Evolutionary conservation across 768 basidiomycete species (phyloP), one percentile per base, ranked within the genome.

Genomic region (Tylopilus sp.): DNA sequence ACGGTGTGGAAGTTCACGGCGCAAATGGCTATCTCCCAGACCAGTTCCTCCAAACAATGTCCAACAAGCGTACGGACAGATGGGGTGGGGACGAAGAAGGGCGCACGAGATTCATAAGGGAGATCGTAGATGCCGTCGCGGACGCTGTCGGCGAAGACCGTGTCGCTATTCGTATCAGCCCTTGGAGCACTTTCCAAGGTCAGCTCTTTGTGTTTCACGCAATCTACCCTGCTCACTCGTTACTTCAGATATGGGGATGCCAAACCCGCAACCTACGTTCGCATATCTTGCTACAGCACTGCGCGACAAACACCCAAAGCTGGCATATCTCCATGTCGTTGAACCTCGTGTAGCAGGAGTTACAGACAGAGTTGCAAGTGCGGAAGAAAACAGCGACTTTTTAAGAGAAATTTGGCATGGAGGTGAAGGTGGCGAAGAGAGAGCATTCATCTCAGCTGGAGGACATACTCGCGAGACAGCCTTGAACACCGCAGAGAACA

Each of bases 291-390:
- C 78, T 26, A 45, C 67, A 2, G 48, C 73, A 38, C 51, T 85
- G 13, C 60, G 57, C 13, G 51, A 60, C 38, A 65, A 69, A 18
- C 57, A 58, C 22, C 53, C 57, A 11, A 51, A 63, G 8, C 58
- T 79, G 12, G 78, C 79, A 0, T 85, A 83, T 62, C 53, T 84
- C 3, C 81, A 83, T 18, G n/a, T 7, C 13, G n/a, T 17, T 17
- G 39, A 41, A 33, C 18, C 48, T 41, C n/a, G 48, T 35, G 44
- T 63, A 15, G 38, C 28, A 26, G 66, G 61, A 1, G 11, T 3
- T n/a, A 0, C 1, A 12, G 45, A 36, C 23, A 3, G 7, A 18
- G 3, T 6, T 17, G 17, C 35, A 11, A 17, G 36, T 2, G 3
- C 33, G 2, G 35, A 18, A 1, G 23, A 3, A 0, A 25, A 25